Conservation (phyloP, 106 monocot species). For the Allium fistulosum region DNA sequence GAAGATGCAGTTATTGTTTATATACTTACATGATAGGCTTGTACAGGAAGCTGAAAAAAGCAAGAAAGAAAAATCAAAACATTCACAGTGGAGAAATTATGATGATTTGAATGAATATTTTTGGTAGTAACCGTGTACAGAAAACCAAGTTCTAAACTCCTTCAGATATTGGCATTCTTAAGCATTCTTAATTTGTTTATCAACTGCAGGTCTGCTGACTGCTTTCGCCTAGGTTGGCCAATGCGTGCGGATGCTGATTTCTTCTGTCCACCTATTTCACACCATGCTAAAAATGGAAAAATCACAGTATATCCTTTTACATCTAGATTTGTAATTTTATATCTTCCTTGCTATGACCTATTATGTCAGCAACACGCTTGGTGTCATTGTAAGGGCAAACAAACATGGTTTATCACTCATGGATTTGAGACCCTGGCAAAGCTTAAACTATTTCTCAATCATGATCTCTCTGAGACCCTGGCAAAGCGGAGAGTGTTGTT, state of each 20-base stretch:
- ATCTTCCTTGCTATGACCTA: not conserved
- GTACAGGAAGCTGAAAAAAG: conserved; percentile 74
- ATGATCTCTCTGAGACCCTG: not conserved
- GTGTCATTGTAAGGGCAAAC: no score
- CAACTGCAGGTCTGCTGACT: conserved; percentile 62
- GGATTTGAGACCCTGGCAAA: no score
- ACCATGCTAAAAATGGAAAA: conserved; percentile 39
- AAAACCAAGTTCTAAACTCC: not conserved
- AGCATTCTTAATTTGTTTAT: not conserved
- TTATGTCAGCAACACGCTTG: not conserved
- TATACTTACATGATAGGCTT: not conserved
- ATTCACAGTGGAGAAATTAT: conserved; percentile 95
- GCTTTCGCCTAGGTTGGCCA: conserved; percentile 87
- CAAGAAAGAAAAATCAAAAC: conserved; percentile 64
- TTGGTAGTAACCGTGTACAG: conserved; percentile 3
- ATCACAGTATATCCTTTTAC: not conserved
- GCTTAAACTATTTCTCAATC: not conserved
- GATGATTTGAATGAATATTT: conserved; percentile 97
- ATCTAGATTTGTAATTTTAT: not conserved
- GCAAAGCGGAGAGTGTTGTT: no score
- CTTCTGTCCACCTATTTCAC: conserved; percentile 33
- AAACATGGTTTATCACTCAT: no score
- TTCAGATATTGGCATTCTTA: not conserved
- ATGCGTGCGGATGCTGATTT: conserved; percentile 94
- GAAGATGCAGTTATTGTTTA: not conserved